Base-by-base conservation (phyloP, 345 rosid species). In the Eucalyptus tenuipes region DNA sequence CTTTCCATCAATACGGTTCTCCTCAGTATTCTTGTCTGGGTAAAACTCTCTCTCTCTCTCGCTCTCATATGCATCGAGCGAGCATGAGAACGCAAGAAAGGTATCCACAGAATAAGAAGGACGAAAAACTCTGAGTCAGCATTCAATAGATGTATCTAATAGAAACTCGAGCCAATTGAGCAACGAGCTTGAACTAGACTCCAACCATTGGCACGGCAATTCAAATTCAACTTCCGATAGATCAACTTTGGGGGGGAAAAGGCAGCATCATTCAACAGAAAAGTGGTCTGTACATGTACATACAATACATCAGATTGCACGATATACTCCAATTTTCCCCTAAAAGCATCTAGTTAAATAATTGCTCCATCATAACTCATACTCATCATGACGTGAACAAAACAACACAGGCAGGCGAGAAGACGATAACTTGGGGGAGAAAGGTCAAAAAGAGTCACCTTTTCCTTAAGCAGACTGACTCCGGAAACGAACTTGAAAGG, bases 381-480 rank as follows among this genome's bases (percentile, higher is more conserved):
- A 55, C 29, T 55, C 61, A 55, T 2, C 61, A 24, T 55, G 61
- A 59, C 31, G 47, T 37, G 45, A 79, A 79, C 61, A 33, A 79
- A 37, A 82, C 4, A 27, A 44, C n/a, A 13, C 6, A 10, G 13
- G 61, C 29, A 82, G 49, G 20, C 87, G 40, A 44, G 11, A 16
- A 29, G 25, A 71, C 4, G 0, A 25, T 33, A 68, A 45, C 24
- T 7, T 20, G 53, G 59, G 29, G 57, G n/a, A 47, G 14, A 7
- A 42, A 2, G 59, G 24, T 24, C 64, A 86, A 55, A 55, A 64
- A 40, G 18, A 18, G 40, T 47, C 13, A 90, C 92, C 93, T 92
- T 92, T 22, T 90, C 59, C 93, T 37, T 91, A 89, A 1, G 87
- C 86, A 48, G 89, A 91, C 31, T 90, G 86, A 3, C 91, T 92